Conservation (phyloP, 176 grass and related monocot species). For the Avena sativa region DNA sequence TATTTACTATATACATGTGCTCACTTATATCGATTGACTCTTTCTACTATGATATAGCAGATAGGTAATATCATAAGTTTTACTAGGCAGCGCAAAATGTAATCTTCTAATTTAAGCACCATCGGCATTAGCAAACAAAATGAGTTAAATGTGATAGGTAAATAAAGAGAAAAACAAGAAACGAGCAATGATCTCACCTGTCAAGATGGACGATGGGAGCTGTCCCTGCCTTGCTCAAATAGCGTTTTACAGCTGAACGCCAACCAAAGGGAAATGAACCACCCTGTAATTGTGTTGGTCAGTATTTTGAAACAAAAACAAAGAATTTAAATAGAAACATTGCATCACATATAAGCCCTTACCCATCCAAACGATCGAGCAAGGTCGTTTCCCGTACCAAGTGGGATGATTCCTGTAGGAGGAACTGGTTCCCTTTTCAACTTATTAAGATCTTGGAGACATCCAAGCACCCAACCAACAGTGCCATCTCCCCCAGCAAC, state of each 20-base stretch:
- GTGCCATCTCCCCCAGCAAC: slow-evolving; percentile 98
- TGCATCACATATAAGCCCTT: slow-evolving; percentile 40
- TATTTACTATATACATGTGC: slow-evolving; percentile 11
- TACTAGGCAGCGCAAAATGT: not conserved
- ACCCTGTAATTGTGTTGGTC: slow-evolving; percentile 59
- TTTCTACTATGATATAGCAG: not conserved
- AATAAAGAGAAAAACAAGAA: not conserved
- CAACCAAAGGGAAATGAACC: slow-evolving; percentile 97
- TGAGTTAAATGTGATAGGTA: slow-evolving; percentile 1
- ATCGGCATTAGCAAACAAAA: slow-evolving; percentile 13
- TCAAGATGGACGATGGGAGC: slow-evolving; percentile 74
- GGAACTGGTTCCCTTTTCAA: slow-evolving; percentile 82
- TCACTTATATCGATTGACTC: not conserved
- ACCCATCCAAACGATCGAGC: slow-evolving; percentile 97
- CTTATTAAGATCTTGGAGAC: slow-evolving; percentile 81
- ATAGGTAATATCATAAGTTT: not conserved
- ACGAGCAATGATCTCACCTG: slow-evolving; percentile 53
- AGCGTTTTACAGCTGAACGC: slow-evolving; percentile 81
- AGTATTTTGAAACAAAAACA: slow-evolving; percentile 33
- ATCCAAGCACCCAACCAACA: slow-evolving; percentile 95
- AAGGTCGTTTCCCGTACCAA: slow-evolving; percentile 96
- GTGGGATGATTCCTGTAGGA: slow-evolving; percentile 95
- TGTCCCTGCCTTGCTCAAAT: slow-evolving; percentile 66
- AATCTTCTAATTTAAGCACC: not conserved
- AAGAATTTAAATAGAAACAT: slow-evolving; percentile 26